These are phyloP conservation scores for Pyricularia sp. DNA, from an alignment of 2,329 filamentous ascomycete species.

Conservation along the genomic window DNA sequence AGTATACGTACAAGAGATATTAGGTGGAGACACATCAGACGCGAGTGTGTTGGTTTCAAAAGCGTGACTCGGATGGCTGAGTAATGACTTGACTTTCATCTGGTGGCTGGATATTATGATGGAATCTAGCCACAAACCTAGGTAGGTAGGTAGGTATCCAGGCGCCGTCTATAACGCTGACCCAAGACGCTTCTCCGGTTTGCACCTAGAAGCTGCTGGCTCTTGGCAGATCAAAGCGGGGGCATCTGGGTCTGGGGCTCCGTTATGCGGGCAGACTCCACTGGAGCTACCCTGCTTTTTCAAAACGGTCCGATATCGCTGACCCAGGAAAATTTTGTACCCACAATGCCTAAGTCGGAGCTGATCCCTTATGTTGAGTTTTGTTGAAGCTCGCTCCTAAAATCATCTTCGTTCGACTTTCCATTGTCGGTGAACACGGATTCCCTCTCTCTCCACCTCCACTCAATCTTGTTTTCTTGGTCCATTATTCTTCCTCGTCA, in stretches of 20 bases:
- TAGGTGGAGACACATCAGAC: neutral
- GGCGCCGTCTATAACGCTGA: neutral
- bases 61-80: neutral
- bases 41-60: neutral
- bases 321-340: neutral
- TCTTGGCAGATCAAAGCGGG: neutral
- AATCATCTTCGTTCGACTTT: neutral
- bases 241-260: slow-evolving; percentile 1
- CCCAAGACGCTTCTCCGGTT: neutral
- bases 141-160: too few relatives aligned
- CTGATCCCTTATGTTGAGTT: neutral
- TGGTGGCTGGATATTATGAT: neutral
- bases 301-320: slow-evolving; percentile 1
- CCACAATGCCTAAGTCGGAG: slow-evolving; percentile 1
- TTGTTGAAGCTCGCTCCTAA: neutral
- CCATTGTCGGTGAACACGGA: neutral
- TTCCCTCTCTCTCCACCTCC: slow-evolving; percentile 11
- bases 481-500: slow-evolving; percentile 8
- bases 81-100: neutral
- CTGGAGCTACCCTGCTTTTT: neutral
- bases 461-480: slow-evolving; percentile 10
- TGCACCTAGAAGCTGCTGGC: neutral
- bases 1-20: neutral
- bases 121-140: neutral
- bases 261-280: neutral